Percentiles rank a stretch among this genome's conserved stretches.
phyloP scores from a whole-genome alignment of 2,329 filamentous ascomycete species.

The Stachybotrys chartarum region DNA sequence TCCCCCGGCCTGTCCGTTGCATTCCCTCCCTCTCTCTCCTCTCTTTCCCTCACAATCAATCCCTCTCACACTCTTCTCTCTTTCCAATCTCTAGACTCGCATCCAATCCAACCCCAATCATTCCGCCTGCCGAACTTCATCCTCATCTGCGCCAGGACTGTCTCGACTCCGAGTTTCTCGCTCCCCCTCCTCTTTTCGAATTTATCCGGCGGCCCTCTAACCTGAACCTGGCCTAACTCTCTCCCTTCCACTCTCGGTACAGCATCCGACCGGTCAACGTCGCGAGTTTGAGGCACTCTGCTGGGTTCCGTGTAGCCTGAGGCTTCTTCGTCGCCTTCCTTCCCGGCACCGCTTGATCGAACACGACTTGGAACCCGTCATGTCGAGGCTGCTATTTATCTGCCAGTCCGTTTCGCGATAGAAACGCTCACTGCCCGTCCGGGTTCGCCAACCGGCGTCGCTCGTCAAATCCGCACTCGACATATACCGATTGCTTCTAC shows the following conservation, averaged over 20 bases:
- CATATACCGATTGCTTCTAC: conserved; percentile 4
- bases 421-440: conserved; percentile 19
- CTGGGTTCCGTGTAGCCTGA: neutral
- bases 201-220: neutral
- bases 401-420: conserved; percentile 19
- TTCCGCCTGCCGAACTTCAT: conserved; percentile 4
- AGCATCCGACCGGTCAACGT: neutral
- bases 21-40: neutral
- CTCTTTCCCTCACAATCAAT: neutral
- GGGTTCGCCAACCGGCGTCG: conserved; percentile 19
- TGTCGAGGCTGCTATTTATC: conserved; percentile 16
- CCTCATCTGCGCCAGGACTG: neutral
- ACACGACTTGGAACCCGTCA: conserved; percentile 12
- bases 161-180: neutral
- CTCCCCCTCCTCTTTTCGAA: conserved; percentile 4
- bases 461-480: conserved; percentile 2
- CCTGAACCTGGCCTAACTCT: neutral
- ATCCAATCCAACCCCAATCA: conserved; percentile 15
- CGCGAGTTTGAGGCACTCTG: neutral
- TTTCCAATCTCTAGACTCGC: conserved; percentile 6
- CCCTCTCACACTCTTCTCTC: conserved; percentile 8
- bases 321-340: conserved; percentile 3
- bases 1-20: neutral
- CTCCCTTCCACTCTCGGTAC: neutral
- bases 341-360: neutral